Evolutionary conservation across 2,329 filamentous ascomycete species (phyloP).

Genomic region (Talaromyces sp.): DNA sequence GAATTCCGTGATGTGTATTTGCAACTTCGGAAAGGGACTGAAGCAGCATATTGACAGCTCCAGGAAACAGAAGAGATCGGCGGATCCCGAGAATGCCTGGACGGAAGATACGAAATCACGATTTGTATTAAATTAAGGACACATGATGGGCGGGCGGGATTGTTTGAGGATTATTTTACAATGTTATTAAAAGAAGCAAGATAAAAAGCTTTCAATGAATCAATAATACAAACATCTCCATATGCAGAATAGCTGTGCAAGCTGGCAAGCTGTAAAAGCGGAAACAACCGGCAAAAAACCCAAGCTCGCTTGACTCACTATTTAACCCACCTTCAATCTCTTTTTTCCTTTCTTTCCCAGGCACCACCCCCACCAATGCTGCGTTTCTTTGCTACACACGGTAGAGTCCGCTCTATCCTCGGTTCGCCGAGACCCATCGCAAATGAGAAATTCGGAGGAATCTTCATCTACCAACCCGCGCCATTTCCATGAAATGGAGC

Average conservation of each 20-base stretch:
- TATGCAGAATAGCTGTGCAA: no score
- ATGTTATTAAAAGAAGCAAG: no score
- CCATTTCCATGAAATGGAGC: constrained; percentile 28
- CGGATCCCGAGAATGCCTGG: constrained; percentile 3
- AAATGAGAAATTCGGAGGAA: constrained; percentile 99
- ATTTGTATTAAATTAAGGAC: constrained; percentile 14
- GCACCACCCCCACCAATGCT: constrained; percentile 86
- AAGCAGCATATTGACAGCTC: constrained; percentile 17
- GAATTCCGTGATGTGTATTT: constrained; percentile 20
- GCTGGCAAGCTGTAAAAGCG: not conserved
- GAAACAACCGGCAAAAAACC: not conserved
- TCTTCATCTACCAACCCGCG: constrained; percentile 67
- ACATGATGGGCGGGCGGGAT: not conserved
- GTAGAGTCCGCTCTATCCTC: constrained; percentile 50
- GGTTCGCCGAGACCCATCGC: constrained; percentile 50
- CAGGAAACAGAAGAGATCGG: not conserved
- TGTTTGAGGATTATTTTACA: no score
- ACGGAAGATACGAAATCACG: constrained; percentile 10
- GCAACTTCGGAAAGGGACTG: constrained; percentile 23
- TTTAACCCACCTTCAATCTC: constrained; percentile 21
- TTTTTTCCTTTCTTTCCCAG: constrained; percentile 56
- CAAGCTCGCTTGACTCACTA: constrained; percentile 12
- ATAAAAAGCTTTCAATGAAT: no score
- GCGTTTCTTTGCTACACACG: constrained; percentile 93
- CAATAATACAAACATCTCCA: no score